These are phyloP conservation scores for Psidium friedrichsthalianum DNA, from an alignment of 345 rosid species.

Conservation along the genomic window DNA sequence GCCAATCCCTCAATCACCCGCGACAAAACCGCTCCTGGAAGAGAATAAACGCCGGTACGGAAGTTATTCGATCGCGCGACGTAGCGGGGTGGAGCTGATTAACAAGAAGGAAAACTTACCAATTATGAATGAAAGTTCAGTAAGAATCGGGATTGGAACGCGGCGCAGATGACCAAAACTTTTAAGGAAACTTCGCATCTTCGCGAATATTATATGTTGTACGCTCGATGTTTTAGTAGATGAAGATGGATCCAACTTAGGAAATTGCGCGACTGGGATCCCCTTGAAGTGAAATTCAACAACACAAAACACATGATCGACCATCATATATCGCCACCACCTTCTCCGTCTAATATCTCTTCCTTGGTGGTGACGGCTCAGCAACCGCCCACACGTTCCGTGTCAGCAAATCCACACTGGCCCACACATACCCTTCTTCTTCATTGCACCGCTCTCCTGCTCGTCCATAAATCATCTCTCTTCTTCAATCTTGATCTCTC, in stretches of 20 bases:
- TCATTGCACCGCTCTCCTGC: background rate
- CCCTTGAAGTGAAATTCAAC: background rate
- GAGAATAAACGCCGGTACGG: background rate
- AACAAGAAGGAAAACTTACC: too few species aligned
- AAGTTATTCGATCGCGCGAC: background rate
- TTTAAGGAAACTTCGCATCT: too few species aligned
- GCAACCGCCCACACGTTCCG: background rate
- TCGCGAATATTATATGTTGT: too few species aligned
- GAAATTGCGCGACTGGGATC: background rate
- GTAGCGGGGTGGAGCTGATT: background rate
- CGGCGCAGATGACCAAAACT: too few species aligned
- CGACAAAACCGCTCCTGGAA: background rate
- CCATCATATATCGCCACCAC: background rate
- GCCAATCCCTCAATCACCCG: background rate
- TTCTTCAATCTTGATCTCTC: background rate
- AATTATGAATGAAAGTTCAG: background rate
- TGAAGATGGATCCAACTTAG: background rate
- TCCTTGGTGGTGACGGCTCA: background rate
- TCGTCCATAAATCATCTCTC: background rate
- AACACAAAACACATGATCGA: background rate
- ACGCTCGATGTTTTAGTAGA: background rate
- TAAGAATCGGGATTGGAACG: too few species aligned
- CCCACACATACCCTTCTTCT: background rate
- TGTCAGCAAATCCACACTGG: background rate
- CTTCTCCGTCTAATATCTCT: background rate